These are phyloP conservation scores for Aspergillus pseudoterreus DNA, from an alignment of 2,329 filamentous ascomycete species.

Conservation along the genomic window DNA sequence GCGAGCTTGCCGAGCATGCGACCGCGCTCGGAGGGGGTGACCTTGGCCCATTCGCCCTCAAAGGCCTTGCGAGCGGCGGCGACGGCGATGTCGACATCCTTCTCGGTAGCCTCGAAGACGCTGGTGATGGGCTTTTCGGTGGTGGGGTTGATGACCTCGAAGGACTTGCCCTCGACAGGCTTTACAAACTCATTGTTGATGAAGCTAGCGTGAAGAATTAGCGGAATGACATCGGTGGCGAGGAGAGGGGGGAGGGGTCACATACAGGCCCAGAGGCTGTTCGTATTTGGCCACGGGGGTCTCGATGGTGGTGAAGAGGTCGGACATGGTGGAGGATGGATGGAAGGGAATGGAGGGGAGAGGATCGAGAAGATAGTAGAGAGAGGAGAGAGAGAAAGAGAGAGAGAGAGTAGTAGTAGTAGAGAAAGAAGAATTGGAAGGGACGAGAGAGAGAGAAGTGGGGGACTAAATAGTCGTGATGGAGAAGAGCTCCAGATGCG, in stretches of 20 bases:
- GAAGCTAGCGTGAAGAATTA: slow-evolving; percentile 38
- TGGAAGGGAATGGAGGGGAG: not conserved
- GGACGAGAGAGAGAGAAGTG: not conserved
- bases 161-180: slow-evolving; percentile 79
- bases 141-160: slow-evolving; percentile 86
- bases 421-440: not conserved
- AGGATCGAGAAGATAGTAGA: not conserved
- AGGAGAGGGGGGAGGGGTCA: slow-evolving; percentile 1
- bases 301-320: slow-evolving; percentile 31
- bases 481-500: not conserved
- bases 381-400: too few relatives aligned
- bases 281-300: slow-evolving; percentile 37
- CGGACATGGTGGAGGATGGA: slow-evolving; percentile 14
- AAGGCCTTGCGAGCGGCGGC: slow-evolving; percentile 82
- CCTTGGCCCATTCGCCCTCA: slow-evolving; percentile 65
- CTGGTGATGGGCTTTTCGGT: slow-evolving; percentile 81
- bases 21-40: slow-evolving; percentile 68
- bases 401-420: too few relatives aligned
- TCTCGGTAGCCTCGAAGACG: slow-evolving; percentile 81
- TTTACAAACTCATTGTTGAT: slow-evolving; percentile 59
- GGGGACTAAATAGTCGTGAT: not conserved
- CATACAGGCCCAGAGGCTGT: slow-evolving; percentile 37
- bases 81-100: slow-evolving; percentile 72
- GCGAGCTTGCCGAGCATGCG: slow-evolving; percentile 70
- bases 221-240: too few relatives aligned